These are phyloP conservation scores for Phytophthora nicotianae DNA, from an alignment of 352 stramenopile species.

Conservation along the genomic window DNA sequence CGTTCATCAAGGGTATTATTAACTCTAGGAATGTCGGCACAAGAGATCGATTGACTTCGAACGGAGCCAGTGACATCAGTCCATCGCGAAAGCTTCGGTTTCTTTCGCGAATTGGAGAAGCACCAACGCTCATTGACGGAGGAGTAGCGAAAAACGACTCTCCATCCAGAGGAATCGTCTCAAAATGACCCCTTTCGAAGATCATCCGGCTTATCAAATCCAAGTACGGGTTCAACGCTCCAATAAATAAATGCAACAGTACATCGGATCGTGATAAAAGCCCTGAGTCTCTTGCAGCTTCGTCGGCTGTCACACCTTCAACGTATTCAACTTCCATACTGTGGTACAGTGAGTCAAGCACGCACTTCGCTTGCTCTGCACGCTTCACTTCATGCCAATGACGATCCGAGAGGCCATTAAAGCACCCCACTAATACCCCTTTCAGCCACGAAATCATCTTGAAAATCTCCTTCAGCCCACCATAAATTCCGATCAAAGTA, in stretches of 20 bases:
- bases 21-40: slow-evolving; percentile 56
- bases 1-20: slow-evolving; percentile 41
- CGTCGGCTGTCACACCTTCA: slow-evolving; percentile 27
- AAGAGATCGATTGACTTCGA: slow-evolving; percentile 36
- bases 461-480: slow-evolving; percentile 53
- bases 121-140: slow-evolving; percentile 10
- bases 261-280: slow-evolving; percentile 50
- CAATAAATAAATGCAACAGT: slow-evolving; percentile 51
- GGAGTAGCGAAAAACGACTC: slow-evolving; percentile 62
- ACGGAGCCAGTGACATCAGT: slow-evolving; percentile 48
- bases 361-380: slow-evolving; percentile 45
- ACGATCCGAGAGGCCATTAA: slow-evolving; percentile 30
- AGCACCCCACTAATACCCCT: slow-evolving; percentile 33
- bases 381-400: slow-evolving; percentile 34
- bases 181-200: slow-evolving; percentile 51
- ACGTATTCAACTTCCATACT: slow-evolving; percentile 50
- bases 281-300: background rate
- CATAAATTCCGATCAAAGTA: slow-evolving; percentile 53
- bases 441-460: slow-evolving; percentile 52
- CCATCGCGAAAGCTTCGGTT: slow-evolving; percentile 49
- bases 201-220: slow-evolving; percentile 52
- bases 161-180: slow-evolving; percentile 43
- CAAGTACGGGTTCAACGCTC: slow-evolving; percentile 54
- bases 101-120: slow-evolving; percentile 25
- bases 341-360: slow-evolving; percentile 51